A percentile compares a stretch with the other conserved stretches of the same genome.
phyloP scores from a whole-genome alignment of 2,329 filamentous ascomycete species.

The Aspergillus udagawae region DNA sequence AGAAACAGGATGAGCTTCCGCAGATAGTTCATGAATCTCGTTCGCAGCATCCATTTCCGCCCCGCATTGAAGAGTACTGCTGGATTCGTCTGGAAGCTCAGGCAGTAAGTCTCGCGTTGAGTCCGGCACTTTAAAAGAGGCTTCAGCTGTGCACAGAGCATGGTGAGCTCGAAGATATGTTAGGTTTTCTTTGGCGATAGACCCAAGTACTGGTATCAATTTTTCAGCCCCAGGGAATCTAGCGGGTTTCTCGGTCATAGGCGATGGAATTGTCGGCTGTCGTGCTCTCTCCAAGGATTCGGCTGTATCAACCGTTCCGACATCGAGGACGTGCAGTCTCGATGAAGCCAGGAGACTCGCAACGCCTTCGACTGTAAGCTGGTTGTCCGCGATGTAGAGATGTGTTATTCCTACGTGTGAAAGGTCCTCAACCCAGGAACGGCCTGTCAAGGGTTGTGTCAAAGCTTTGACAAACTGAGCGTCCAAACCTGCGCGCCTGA shows the following conservation, averaged over 20 bases:
- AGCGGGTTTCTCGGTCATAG: constrained; percentile 8
- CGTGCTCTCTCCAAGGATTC: constrained; percentile 21
- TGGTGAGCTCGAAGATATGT: constrained; percentile 56
- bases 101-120: constrained; percentile 24
- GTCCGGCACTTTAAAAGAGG: constrained; percentile 27
- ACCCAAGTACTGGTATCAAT: constrained; percentile 49
- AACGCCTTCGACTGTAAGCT: constrained; percentile 53
- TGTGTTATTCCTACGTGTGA: constrained; percentile 56
- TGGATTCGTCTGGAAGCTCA: constrained; percentile 30
- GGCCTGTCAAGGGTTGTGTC: constrained; percentile 48
- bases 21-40: constrained; percentile 35
- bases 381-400: constrained; percentile 55
- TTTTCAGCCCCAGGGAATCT: constrained; percentile 51
- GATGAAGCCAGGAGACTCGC: constrained; percentile 50
- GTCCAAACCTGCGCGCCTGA: constrained; percentile 37
- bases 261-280: constrained; percentile 1
- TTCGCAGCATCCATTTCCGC: constrained; percentile 27
- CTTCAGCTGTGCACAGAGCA: constrained; percentile 49
- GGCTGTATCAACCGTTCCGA: constrained; percentile 45
- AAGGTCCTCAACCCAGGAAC: constrained; percentile 54
- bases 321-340: constrained; percentile 54
- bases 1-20: constrained; percentile 25
- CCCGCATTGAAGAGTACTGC: constrained; percentile 23
- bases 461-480: constrained; percentile 48
- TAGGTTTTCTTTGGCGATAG: constrained; percentile 45